Percentiles rank a stretch among this genome's conserved stretches.
Conservation (phyloP, 352 stramenopile genomes). For the Phytophthora uliginosa region DNA sequence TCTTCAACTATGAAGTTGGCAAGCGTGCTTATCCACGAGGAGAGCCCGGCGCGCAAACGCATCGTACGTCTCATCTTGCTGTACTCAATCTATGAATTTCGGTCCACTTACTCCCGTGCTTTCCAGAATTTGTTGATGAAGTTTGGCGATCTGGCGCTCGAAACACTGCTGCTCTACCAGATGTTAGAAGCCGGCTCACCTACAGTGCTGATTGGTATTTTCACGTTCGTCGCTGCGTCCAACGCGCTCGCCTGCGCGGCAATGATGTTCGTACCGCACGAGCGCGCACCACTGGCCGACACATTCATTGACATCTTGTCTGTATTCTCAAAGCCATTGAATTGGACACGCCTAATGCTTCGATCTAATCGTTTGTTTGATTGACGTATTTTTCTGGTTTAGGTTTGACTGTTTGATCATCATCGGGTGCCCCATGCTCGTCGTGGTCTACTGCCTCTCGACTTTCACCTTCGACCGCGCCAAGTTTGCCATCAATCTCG, state of each 20-base stretch:
- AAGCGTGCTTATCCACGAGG: not conserved
- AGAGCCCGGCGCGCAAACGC: slow-evolving; percentile 4
- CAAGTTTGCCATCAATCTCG: slow-evolving; percentile 20
- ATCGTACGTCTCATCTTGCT: not conserved
- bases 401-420: slow-evolving; percentile 36
- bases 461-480: slow-evolving; percentile 29
- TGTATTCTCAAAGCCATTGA: not conserved
- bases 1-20: not conserved
- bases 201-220: slow-evolving; percentile 1
- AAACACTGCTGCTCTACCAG: slow-evolving; percentile 15
- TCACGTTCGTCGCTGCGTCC: slow-evolving; percentile 11
- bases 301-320: slow-evolving; percentile 36
- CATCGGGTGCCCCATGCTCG: slow-evolving; percentile 24
- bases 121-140: slow-evolving; percentile 22
- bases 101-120: not conserved
- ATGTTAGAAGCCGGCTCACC: slow-evolving; percentile 16
- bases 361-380: not conserved
- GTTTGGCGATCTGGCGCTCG: slow-evolving; percentile 10
- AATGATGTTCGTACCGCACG: slow-evolving; percentile 14
- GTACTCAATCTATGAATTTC: not conserved
- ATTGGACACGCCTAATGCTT: not conserved
- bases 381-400: not conserved
- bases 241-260: slow-evolving; percentile 6
- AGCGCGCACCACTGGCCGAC: slow-evolving; percentile 12
- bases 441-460: slow-evolving; percentile 20